Evolutionary conservation across 2,329 filamentous ascomycete species (phyloP).

Genomic region (Ophiosphaerella korrae): DNA sequence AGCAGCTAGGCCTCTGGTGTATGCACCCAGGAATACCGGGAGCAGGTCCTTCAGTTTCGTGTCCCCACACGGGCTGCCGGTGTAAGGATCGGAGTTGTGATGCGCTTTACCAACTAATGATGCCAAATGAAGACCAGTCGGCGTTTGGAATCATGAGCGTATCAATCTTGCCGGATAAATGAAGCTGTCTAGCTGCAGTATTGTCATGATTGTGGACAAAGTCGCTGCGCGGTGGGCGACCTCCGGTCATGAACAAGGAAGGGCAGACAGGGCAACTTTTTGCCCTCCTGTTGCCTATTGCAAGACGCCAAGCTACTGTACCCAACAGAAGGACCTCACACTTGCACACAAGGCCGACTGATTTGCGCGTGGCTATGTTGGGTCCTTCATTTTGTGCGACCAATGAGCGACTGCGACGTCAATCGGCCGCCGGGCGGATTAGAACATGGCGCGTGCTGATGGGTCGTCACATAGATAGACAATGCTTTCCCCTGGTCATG

Average conservation of each 20-base stretch:
- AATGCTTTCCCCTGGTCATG: background rate
- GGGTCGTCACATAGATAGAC: background rate
- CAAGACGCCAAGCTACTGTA: conserved; percentile 16
- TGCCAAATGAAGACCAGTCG: background rate
- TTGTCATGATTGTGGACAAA: conserved; percentile 6
- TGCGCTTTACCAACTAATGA: background rate
- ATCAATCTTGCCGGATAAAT: conserved; percentile 6
- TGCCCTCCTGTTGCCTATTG: conserved; percentile 22
- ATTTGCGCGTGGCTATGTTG: conserved; percentile 20
- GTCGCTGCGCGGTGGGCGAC: conserved; percentile 20
- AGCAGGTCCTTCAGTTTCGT: conserved; percentile 27
- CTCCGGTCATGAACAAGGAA: conserved; percentile 10
- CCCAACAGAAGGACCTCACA: conserved; percentile 10
- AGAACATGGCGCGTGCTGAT: conserved; percentile 6
- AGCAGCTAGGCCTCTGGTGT: conserved; percentile 15
- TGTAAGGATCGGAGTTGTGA: conserved; percentile 23
- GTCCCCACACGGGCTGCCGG: conserved; percentile 26
- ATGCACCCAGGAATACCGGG: conserved; percentile 5
- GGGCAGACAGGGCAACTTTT: conserved; percentile 15
- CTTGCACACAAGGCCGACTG: conserved; percentile 3
- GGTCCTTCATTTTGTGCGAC: conserved; percentile 7
- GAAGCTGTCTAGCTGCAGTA: conserved; percentile 27
- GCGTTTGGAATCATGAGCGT: conserved; percentile 1
- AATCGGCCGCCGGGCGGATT: conserved; percentile 1
- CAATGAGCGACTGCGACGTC: conserved; percentile 6